phyloP scores from a whole-genome alignment of 495 filamentous ascomycete genomes.

The Penicillium mononematosum region DNA sequence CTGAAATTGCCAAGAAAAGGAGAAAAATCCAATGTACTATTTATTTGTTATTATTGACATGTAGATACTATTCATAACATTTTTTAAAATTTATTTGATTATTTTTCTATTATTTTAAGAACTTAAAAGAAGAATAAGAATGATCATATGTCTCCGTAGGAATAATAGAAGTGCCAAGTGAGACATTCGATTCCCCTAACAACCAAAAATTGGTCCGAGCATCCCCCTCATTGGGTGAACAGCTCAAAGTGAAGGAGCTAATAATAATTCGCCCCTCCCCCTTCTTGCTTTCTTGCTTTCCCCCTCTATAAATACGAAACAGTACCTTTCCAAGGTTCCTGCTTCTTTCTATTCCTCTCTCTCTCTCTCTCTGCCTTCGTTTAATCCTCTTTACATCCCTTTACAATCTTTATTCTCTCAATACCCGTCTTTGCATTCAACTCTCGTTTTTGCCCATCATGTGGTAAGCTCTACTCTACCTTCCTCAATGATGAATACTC shows the following conservation, averaged over 20 bases:
- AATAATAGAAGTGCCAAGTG: conserved; percentile 1
- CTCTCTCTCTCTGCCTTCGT: conserved; percentile 1
- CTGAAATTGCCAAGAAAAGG: no score
- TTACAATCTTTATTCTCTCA: conserved; percentile 7
- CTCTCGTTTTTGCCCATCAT: conserved; percentile 26
- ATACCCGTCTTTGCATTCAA: conserved; percentile 9
- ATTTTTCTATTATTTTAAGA: no score
- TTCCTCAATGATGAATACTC: background rate
- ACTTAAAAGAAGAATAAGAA: no score
- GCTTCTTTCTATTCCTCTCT: conserved; percentile 3
- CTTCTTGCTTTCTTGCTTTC: conserved; percentile 1
- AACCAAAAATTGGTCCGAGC: conserved; percentile 11
- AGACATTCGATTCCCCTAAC: conserved; percentile 13
- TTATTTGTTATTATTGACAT: background rate
- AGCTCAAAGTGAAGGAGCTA: conserved; percentile 14
- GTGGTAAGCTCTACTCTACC: conserved; percentile 33
- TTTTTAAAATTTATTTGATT: conserved; percentile 4
- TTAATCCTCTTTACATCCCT: conserved; percentile 3
- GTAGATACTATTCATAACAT: no score
- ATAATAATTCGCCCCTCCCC: conserved; percentile 24
- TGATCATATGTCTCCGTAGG: no score
- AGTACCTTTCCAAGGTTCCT: conserved; percentile 11
- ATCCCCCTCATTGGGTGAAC: conserved; percentile 4
- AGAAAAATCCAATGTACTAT: no score
- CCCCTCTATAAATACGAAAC: conserved; percentile 32